Evolutionary conservation across 78 protist genomes (phyloP).

Genomic region (Anaeramoeba flamelloides): DNA sequence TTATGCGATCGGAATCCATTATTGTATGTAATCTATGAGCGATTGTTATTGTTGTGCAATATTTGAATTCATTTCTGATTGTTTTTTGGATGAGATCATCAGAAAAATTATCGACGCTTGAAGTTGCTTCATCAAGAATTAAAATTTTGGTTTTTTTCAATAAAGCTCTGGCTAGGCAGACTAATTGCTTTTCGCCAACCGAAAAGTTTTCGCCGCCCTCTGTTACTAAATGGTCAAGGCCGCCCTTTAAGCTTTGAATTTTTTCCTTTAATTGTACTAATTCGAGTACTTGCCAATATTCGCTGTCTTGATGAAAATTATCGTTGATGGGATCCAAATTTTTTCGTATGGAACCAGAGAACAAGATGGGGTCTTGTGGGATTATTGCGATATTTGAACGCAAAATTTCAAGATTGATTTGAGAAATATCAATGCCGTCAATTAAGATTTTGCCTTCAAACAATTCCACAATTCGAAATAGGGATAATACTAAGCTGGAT

Average conservation of each 20-base stretch:
- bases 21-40: conserved; percentile 79
- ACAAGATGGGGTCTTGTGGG: neutral
- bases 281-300: conserved; percentile 37
- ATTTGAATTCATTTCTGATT: conserved; percentile 24
- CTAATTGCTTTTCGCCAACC: conserved; percentile 88
- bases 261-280: conserved; percentile 1
- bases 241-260: conserved; percentile 6
- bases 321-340: no score
- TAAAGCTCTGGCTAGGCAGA: conserved; percentile 81
- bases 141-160: conserved; percentile 69
- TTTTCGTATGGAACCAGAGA: no score
- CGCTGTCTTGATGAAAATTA: no score
- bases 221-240: neutral
- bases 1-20: conserved; percentile 49
- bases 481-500: no score
- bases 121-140: conserved; percentile 80
- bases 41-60: conserved; percentile 42
- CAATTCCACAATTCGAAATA: conserved; percentile 18
- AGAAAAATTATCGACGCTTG: conserved; percentile 74
- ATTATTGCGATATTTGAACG: conserved; percentile 12
- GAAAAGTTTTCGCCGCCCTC: conserved; percentile 34
- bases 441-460: conserved; percentile 7
- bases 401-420: conserved; percentile 12
- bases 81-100: conserved; percentile 69
- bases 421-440: conserved; percentile 27